Conservation (phyloP, 176 grass and related monocot species). For the Aechmea fasciata region DNA sequence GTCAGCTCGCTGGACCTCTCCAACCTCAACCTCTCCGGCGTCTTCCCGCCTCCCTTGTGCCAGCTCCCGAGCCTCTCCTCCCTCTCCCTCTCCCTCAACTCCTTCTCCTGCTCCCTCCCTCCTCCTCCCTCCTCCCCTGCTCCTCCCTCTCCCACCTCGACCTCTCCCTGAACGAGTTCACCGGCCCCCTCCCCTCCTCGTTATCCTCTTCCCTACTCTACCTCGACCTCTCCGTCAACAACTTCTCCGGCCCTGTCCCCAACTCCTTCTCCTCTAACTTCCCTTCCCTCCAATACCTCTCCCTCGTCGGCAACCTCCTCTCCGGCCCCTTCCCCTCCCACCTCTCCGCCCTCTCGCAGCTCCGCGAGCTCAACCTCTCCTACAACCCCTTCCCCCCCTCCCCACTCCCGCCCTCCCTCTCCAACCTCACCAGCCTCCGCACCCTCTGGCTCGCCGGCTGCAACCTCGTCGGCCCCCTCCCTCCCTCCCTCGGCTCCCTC, state of each 20-base stretch:
- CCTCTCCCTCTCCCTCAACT: slow-evolving; percentile 22
- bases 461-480: slow-evolving; percentile 50
- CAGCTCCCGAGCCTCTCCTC: slow-evolving; percentile 12
- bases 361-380: slow-evolving; percentile 48
- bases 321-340: slow-evolving; percentile 49
- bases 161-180: slow-evolving; percentile 41
- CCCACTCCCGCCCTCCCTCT: slow-evolving; percentile 39
- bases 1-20: slow-evolving; percentile 34
- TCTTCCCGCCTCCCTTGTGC: slow-evolving; percentile 48
- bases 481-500: slow-evolving; percentile 46
- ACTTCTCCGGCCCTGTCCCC: slow-evolving; percentile 59
- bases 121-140: slow-evolving; percentile 23
- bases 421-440: slow-evolving; percentile 38
- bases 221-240: slow-evolving; percentile 64
- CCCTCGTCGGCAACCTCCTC: slow-evolving; percentile 42
- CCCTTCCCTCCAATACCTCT: slow-evolving; percentile 29
- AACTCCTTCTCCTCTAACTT: slow-evolving; percentile 36
- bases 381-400: slow-evolving; percentile 64
- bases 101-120: slow-evolving; percentile 13
- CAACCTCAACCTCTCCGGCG: slow-evolving; percentile 27
- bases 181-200: slow-evolving; percentile 39
- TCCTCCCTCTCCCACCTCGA: slow-evolving; percentile 42
- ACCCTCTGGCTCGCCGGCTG: slow-evolving; percentile 50
- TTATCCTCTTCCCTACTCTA: slow-evolving; percentile 28
- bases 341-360: slow-evolving; percentile 33